These are phyloP conservation scores for Salix exigua DNA, from an alignment of 345 rosid species.

Conservation along the genomic window DNA sequence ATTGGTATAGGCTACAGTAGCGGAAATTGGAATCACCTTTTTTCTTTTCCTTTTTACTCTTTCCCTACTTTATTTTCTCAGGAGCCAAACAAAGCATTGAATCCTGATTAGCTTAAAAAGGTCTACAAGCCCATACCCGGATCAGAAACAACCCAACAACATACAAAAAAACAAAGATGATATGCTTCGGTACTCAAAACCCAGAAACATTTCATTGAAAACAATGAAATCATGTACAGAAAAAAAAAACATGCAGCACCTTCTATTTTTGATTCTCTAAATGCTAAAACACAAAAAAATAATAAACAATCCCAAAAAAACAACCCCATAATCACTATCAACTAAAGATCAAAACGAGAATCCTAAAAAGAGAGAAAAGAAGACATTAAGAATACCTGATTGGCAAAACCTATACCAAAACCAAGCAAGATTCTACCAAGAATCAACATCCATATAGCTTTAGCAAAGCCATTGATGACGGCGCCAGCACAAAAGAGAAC, in stretches of 20 bases:
- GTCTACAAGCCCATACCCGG: not conserved
- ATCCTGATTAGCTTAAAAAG: not conserved
- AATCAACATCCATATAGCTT: conserved; percentile 84
- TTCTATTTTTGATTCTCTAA: conserved; percentile 8
- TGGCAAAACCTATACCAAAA: conserved; percentile 95
- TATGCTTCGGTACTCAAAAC: not conserved
- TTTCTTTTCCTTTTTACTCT: not conserved
- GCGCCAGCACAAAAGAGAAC: conserved; percentile 81
- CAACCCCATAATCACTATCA: not conserved
- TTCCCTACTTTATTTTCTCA: conserved; percentile 6
- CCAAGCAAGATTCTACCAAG: conserved; percentile 88
- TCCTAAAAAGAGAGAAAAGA: not conserved
- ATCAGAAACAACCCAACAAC: not conserved
- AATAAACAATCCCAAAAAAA: not conserved
- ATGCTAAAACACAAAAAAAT: conserved; percentile 11
- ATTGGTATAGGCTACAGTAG: not conserved
- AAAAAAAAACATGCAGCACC: conserved; percentile 4
- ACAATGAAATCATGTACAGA: not conserved
- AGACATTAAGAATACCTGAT: conserved; percentile 55
- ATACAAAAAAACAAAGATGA: not conserved
- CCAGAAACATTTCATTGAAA: not conserved
- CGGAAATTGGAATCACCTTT: not conserved
- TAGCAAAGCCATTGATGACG: conserved; percentile 70
- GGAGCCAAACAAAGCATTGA: conserved; percentile 17
- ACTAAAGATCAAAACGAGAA: not conserved